A percentile compares a stretch with the other conserved stretches of the same genome.
Conservation (phyloP, 2,329 filamentous ascomycete species). For the Sclerotinia borealis region DNA sequence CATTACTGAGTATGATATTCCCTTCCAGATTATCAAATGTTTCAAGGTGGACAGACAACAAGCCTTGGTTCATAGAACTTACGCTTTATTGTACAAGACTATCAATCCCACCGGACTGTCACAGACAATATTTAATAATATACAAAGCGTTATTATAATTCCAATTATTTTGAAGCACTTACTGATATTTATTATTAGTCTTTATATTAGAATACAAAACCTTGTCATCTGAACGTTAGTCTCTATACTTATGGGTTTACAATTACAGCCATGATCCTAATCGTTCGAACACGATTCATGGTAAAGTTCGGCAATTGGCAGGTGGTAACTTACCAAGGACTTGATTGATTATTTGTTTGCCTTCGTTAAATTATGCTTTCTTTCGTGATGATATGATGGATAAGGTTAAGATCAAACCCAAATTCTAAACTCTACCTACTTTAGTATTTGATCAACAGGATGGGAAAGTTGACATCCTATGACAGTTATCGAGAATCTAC, state of each 20-base stretch:
- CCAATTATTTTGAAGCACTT: not conserved
- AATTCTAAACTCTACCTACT: not conserved
- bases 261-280: constrained; percentile 4
- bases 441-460: not conserved
- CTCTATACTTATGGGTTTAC: not conserved
- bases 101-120: not conserved
- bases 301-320: not conserved
- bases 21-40: not conserved
- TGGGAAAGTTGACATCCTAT: too few species aligned
- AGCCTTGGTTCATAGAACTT: not conserved
- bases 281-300: not conserved
- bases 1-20: not conserved
- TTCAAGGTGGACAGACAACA: not conserved
- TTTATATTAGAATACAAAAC: not conserved
- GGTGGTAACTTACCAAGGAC: not conserved
- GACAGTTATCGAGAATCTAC: not conserved
- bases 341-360: too few species aligned
- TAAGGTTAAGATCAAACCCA: not conserved
- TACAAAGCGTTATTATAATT: not conserved
- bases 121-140: not conserved
- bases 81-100: not conserved
- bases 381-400: too few species aligned
- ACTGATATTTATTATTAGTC: not conserved
- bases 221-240: not conserved
- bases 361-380: too few species aligned